Evolutionary conservation across 495 filamentous ascomycete genomes (phyloP).

Genomic region (Articulospora tetracladia): DNA sequence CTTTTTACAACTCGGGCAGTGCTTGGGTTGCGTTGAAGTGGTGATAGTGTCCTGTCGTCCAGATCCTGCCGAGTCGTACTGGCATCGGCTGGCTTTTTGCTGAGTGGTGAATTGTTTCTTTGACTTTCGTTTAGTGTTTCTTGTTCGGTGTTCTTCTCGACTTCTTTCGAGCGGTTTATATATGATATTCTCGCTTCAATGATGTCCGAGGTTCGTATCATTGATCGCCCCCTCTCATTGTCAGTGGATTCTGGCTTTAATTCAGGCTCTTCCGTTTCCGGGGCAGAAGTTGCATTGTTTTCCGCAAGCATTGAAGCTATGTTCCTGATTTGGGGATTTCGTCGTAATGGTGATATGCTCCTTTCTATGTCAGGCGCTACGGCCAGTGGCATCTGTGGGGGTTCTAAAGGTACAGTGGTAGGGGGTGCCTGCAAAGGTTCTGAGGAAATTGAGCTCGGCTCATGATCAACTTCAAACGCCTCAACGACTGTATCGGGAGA

Average conservation of each 20-base stretch:
- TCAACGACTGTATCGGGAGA: neutral
- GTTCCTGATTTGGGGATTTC: constrained; percentile 2
- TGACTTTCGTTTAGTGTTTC: neutral
- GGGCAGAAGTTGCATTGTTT: neutral
- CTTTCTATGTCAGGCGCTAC: neutral
- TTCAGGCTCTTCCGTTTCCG: neutral
- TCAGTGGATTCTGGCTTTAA: too few species aligned
- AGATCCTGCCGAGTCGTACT: too few species aligned
- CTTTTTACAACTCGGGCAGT: neutral
- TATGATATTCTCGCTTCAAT: constrained; percentile 1
- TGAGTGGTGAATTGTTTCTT: neutral
- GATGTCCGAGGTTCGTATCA: constrained; percentile 13
- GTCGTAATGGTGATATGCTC: neutral
- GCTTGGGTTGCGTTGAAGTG: constrained; percentile 8
- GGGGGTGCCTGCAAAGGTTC: too few species aligned
- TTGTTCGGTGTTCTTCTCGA: neutral
- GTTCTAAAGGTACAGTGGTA: too few species aligned
- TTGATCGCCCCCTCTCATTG: constrained; percentile 11
- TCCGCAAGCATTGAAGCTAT: constrained; percentile 7
- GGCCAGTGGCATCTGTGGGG: too few species aligned
- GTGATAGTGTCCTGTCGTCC: constrained; percentile 3
- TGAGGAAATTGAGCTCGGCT: too few species aligned
- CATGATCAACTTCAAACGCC: too few species aligned
- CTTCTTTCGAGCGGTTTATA: neutral
- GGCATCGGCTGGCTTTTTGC: neutral